A percentile compares a stretch with the other conserved stretches of the same genome.
Evolutionary conservation across 2,329 filamentous ascomycete genomes (phyloP).

Genomic region (Fusarium napiforme): DNA sequence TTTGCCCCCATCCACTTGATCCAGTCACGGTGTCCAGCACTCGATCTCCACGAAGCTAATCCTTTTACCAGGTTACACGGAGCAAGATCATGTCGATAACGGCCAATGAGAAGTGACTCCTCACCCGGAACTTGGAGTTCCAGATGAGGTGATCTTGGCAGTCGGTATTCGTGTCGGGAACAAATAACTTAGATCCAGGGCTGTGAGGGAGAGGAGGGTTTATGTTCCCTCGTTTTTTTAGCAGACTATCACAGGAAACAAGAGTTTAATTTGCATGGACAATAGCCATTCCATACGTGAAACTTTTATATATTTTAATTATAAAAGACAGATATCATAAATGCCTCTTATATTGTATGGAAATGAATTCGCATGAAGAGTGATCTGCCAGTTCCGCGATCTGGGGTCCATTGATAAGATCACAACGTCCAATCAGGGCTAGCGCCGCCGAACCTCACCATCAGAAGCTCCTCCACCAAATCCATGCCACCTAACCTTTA

Average conservation of each 20-base stretch:
- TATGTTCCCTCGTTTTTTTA: neutral
- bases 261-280: fast-evolving
- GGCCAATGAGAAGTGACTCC: slow-evolving; percentile 10
- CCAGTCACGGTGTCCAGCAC: neutral
- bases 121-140: slow-evolving; percentile 12
- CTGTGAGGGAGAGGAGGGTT: neutral
- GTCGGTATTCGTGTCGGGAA: neutral
- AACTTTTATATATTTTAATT: too few relatives aligned
- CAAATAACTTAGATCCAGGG: neutral
- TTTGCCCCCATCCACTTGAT: slow-evolving; percentile 20
- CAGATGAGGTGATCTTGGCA: slow-evolving; percentile 13
- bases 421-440: slow-evolving; percentile 5
- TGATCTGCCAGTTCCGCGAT: neutral
- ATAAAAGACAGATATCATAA: neutral
- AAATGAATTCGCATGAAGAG: neutral
- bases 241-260: neutral
- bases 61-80: slow-evolving; percentile 9
- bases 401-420: slow-evolving; percentile 32
- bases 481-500: slow-evolving; percentile 39
- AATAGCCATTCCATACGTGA: fast-evolving
- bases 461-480: slow-evolving; percentile 25
- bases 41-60: slow-evolving; percentile 28
- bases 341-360: too few relatives aligned
- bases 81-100: neutral
- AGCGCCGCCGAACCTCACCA: slow-evolving; percentile 18